phyloP scores from a whole-genome alignment of 2,329 filamentous ascomycete species.

The Purpureocillium takamizusanense region DNA sequence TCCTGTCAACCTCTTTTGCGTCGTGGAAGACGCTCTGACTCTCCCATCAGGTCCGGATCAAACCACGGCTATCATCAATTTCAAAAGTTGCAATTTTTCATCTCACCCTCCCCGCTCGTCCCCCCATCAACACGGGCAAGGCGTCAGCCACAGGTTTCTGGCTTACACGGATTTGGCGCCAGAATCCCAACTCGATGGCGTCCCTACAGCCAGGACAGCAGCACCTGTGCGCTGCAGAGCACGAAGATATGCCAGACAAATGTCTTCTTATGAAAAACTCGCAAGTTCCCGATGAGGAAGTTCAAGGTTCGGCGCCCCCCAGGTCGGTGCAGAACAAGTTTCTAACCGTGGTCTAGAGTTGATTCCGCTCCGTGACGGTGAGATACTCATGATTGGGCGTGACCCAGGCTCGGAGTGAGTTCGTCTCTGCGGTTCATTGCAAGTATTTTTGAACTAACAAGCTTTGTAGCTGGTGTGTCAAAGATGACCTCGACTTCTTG shows the following conservation, averaged over 20 bases:
- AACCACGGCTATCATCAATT: no score
- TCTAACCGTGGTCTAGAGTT: slow-evolving; percentile 9
- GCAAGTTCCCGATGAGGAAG: neutral
- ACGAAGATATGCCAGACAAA: neutral
- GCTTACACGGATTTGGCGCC: neutral
- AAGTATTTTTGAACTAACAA: neutral
- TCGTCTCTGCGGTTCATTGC: neutral
- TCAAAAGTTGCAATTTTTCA: no score
- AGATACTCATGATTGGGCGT: slow-evolving; percentile 26
- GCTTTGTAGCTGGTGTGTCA: slow-evolving; percentile 28
- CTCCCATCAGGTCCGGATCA: no score
- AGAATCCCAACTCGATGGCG: neutral
- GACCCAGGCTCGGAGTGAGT: slow-evolving; percentile 23
- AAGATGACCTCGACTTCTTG: slow-evolving; percentile 21
- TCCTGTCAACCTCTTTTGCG: no score
- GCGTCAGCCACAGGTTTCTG: no score
- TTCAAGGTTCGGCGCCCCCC: slow-evolving; percentile 1
- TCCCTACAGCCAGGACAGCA: neutral
- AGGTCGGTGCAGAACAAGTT: slow-evolving; percentile 5
- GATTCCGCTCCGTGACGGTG: slow-evolving; percentile 18
- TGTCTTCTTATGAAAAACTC: slow-evolving; percentile 2
- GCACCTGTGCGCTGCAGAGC: neutral
- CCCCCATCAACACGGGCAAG: no score
- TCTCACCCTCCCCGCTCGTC: no score
- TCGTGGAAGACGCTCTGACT: no score